Evolutionary conservation across 805 yeast genomes (phyloP), one percentile per base, ranked within the genome.

Genomic region (Tetrapisispora nanseiensis): DNA sequence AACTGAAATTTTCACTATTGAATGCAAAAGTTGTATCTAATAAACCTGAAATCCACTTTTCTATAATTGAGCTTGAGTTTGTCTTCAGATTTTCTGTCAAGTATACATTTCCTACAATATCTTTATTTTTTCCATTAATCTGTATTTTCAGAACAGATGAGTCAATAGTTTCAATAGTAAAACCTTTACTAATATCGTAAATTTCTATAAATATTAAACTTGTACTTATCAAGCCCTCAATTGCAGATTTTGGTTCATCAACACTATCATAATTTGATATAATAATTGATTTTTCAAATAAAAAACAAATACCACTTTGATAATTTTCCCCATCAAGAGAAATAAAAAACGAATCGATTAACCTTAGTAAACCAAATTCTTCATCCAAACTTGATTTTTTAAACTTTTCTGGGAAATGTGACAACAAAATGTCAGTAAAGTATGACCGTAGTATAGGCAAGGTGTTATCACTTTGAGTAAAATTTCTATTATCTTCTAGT

Each of bases 11-110:
- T 7, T 40, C 30, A 4, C 59, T 54, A 41, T 57, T 48, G 40
- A 66, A 64, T 7, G 46, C 43, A 13, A 65, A 47, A 4, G 60
- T 63, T 36, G 46, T 45, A 41, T 67, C 63, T 32, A 68, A 55
- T 9, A 68, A 39, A 0, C 62, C 71, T 1, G 70, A 57, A 12
- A 66, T 61, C 72, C 72, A 68, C 50, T 67, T 67, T 48, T 67
- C 64, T 28, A 66, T 48, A 6, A 62, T 52, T 34, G 56, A 52
- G 33, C 57, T 53, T 0, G 62, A 48, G n/a, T 56, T 42, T 13
- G 54, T 53, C 36, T 65, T 45, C 9, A 57, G 31, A 32, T 33
- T 20, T 44, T 63, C 54, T 11, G 52, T 51, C 16, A 56, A 37
- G 30, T 47, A 53, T 26, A 54, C 38, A 12, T 50, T 39, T 5